Conservation (phyloP, 495 filamentous ascomycete species). For the Neohortaea acidophila region DNA sequence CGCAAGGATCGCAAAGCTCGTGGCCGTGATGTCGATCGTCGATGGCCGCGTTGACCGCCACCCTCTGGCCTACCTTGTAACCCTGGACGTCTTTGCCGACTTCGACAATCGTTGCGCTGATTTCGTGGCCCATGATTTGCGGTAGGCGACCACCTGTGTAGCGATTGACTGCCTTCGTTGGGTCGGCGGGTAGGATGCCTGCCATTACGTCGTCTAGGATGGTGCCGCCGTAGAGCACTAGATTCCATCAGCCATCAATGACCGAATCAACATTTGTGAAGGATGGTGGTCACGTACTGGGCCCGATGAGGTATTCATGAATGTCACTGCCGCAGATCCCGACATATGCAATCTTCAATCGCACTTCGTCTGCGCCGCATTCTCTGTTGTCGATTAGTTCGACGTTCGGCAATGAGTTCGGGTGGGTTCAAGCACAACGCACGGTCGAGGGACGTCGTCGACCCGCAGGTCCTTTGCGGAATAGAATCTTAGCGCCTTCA, state of each 20-base stretch:
- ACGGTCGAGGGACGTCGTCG: no score
- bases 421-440: no score
- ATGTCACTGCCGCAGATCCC: conserved; percentile 7
- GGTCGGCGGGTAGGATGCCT: not conserved
- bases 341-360: conserved; percentile 2
- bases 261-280: no score
- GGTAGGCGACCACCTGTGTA: conserved; percentile 1
- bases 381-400: no score
- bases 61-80: not conserved
- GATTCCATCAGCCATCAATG: no score
- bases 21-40: conserved; percentile 3
- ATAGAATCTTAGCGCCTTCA: no score
- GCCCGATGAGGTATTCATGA: conserved; percentile 7
- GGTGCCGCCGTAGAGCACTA: no score
- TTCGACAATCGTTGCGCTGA: conserved; percentile 1
- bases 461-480: no score
- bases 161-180: not conserved
- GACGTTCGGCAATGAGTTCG: no score
- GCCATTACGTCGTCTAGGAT: no score
- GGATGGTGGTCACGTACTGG: no score
- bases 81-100: conserved; percentile 3
- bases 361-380: conserved; percentile 3
- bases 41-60: conserved; percentile 5
- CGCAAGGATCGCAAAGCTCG: not conserved
- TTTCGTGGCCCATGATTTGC: conserved; percentile 4